Conservation (phyloP, 257 asterid species). For the Mitragyna speciosa region DNA sequence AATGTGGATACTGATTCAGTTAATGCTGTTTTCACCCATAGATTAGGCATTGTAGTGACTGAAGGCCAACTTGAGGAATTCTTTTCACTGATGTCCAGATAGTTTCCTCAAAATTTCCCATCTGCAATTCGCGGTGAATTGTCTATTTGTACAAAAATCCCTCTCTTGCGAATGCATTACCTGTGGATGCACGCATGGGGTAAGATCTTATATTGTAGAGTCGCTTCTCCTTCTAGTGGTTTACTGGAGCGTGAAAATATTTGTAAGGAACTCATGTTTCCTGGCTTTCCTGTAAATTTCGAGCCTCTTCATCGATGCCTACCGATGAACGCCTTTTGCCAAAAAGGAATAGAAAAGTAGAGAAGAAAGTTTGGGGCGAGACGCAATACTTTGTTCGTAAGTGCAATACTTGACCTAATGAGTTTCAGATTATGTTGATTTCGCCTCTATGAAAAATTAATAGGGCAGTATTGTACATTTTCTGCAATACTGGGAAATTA, state of each 20-base stretch:
- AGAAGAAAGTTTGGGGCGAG: neutral
- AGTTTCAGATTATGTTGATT: neutral
- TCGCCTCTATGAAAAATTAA: too few species aligned
- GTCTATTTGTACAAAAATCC: neutral
- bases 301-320: neutral
- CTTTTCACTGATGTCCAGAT: conserved; percentile 50
- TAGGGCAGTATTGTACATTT: too few species aligned
- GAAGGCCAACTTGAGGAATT: conserved; percentile 61
- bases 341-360: neutral
- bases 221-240: neutral
- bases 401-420: neutral
- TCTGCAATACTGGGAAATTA: neutral
- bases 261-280: neutral
- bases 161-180: neutral
- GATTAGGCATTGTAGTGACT: conserved; percentile 61
- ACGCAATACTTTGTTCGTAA: too few species aligned
- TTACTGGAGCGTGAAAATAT: neutral
- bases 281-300: neutral
- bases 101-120: neutral
- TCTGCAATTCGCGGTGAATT: neutral
- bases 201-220: neutral
- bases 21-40: conserved; percentile 35
- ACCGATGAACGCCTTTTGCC: neutral
- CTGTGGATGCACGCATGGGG: neutral
- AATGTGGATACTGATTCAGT: conserved; percentile 43